These are phyloP conservation scores for Boletus huronensis DNA, from an alignment of 768 basidiomycete species.

Conservation along the genomic window DNA sequence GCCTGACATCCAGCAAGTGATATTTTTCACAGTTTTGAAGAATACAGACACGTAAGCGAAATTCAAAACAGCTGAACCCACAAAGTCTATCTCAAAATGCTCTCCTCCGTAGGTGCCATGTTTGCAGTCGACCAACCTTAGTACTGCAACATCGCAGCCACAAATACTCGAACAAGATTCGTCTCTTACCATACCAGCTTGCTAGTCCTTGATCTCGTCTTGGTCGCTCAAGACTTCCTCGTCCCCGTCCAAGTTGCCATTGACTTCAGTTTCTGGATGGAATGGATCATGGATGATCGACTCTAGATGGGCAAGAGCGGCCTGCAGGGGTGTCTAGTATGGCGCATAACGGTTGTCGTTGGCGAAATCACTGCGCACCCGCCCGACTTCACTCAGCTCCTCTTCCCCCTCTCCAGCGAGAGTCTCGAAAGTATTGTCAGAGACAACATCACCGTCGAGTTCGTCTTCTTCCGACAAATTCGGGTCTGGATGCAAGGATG, in stretches of 20 bases:
- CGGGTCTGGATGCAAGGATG: slow-evolving; percentile 79
- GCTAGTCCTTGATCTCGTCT: slow-evolving; percentile 12
- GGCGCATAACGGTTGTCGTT: slow-evolving; percentile 76
- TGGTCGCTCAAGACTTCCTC: slow-evolving; percentile 17
- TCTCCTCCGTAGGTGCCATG: not conserved
- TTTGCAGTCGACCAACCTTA: not conserved
- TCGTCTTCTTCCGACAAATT: slow-evolving; percentile 41
- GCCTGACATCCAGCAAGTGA: not conserved
- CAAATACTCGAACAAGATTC: not conserved
- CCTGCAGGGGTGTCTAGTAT: slow-evolving; percentile 74
- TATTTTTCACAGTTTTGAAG: not conserved
- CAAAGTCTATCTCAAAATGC: not conserved
- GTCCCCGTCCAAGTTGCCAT: slow-evolving; percentile 11
- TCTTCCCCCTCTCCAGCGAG: slow-evolving; percentile 58
- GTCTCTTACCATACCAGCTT: not conserved
- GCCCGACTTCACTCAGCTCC: slow-evolving; percentile 83
- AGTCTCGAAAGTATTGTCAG: slow-evolving; percentile 43
- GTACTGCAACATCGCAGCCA: not conserved
- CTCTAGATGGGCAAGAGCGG: slow-evolving; percentile 78
- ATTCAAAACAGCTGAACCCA: not conserved
- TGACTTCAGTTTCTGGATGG: slow-evolving; percentile 10
- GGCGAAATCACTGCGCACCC: slow-evolving; percentile 89
- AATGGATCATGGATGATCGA: slow-evolving; percentile 68
- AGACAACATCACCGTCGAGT: slow-evolving; percentile 53
- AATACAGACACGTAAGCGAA: not conserved